Percentiles rank a stretch among this genome's conserved stretches.
These are phyloP conservation scores for Camptophora hylomeconis DNA, from an alignment of 2,329 filamentous ascomycete species.

Conservation along the genomic window DNA sequence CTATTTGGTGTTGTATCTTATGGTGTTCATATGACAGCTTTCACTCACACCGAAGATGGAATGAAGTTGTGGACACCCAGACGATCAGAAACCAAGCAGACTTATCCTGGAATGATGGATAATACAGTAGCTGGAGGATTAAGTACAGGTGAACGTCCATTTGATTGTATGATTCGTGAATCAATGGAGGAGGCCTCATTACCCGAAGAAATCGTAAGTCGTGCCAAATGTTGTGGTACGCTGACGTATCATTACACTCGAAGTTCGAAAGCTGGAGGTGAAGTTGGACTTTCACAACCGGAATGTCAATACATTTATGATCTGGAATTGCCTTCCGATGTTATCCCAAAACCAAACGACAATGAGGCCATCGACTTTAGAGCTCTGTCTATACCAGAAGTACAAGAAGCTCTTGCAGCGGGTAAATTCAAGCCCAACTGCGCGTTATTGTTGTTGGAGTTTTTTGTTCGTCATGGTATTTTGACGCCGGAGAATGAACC, in stretches of 20 bases:
- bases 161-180: slow-evolving; percentile 75
- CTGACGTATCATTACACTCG: slow-evolving; percentile 80
- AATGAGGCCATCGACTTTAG: slow-evolving; percentile 79
- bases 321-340: slow-evolving; percentile 56
- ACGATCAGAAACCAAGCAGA: slow-evolving; percentile 64
- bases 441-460: slow-evolving; percentile 70
- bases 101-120: slow-evolving; percentile 83
- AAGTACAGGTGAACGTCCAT: slow-evolving; percentile 63
- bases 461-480: slow-evolving; percentile 75
- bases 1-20: slow-evolving; percentile 67
- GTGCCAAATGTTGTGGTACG: slow-evolving; percentile 49
- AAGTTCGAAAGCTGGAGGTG: slow-evolving; percentile 62
- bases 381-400: slow-evolving; percentile 63
- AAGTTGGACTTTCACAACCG: slow-evolving; percentile 71
- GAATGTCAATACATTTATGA: slow-evolving; percentile 91
- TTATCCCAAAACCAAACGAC: slow-evolving; percentile 66
- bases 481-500: slow-evolving; percentile 67
- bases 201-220: slow-evolving; percentile 54
- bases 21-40: slow-evolving; percentile 71
- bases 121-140: slow-evolving; percentile 87
- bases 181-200: slow-evolving; percentile 80
- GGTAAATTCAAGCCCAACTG: slow-evolving; percentile 92
- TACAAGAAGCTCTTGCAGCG: slow-evolving; percentile 52
- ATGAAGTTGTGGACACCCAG: slow-evolving; percentile 76
- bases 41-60: slow-evolving; percentile 43